A percentile compares a stretch with the other conserved stretches of the same genome.
phyloP scores from a whole-genome alignment of 768 basidiomycete genomes.

The Lentinus tigrinus region DNA sequence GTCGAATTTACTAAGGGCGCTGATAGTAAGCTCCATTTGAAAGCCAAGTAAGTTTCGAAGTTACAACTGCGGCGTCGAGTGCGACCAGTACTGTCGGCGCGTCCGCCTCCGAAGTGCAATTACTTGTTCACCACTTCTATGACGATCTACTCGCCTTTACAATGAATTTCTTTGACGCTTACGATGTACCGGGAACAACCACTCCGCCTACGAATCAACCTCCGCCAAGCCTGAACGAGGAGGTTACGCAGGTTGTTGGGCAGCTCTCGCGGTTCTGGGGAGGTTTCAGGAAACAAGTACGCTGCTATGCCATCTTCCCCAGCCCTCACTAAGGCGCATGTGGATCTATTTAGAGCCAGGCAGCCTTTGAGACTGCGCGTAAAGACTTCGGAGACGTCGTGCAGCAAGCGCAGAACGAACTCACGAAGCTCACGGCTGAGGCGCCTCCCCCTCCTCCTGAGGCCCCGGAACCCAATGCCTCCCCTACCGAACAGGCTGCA shows the following conservation, averaged over 20 bases:
- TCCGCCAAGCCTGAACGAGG: constrained; percentile 71
- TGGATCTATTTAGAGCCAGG: constrained; percentile 54
- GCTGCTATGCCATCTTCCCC: constrained; percentile 19
- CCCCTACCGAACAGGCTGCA: constrained; percentile 17
- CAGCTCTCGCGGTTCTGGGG: constrained; percentile 88
- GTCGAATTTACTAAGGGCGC: not conserved
- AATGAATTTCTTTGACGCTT: constrained; percentile 79
- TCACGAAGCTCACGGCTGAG: constrained; percentile 57
- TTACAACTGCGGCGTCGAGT: no score
- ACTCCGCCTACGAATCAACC: constrained; percentile 47
- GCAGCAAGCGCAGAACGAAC: constrained; percentile 74
- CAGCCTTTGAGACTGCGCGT: constrained; percentile 62
- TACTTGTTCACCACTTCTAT: not conserved
- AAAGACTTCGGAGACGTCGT: constrained; percentile 75
- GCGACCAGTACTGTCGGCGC: no score
- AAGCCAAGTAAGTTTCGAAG: no score
- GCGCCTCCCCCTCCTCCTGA: constrained; percentile 19
- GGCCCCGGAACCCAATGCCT: constrained; percentile 10
- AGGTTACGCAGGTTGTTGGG: constrained; percentile 87
- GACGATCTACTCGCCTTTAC: not conserved
- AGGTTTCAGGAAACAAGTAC: constrained; percentile 84
- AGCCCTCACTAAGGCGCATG: not conserved
- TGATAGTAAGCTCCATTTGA: no score
- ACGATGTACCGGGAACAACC: constrained; percentile 51
- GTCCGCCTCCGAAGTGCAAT: not conserved